phyloP scores from a whole-genome alignment of 441 rosid genomes.

The Croton setiger region DNA sequence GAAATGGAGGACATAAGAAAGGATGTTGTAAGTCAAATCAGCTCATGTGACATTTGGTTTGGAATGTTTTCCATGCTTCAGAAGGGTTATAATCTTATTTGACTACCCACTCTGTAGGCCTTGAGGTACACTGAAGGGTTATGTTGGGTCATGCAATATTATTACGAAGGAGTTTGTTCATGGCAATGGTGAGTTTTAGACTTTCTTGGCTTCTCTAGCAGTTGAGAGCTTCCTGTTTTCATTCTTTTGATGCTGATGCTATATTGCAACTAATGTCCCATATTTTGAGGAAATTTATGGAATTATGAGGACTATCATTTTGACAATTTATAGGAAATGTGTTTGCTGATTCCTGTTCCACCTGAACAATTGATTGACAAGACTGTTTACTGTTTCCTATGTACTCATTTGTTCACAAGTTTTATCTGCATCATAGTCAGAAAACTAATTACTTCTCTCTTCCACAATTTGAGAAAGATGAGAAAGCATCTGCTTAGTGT shows the following conservation, averaged over 20 bases:
- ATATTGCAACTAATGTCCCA: background rate
- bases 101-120: conserved; percentile 45
- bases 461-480: background rate
- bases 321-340: background rate
- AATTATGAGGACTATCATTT: conserved; percentile 2
- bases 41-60: background rate
- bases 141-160: conserved; percentile 97
- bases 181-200: conserved; percentile 86
- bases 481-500: background rate
- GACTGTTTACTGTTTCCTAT: background rate
- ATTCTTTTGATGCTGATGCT: background rate
- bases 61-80: conserved; percentile 8
- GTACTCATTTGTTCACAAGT: background rate
- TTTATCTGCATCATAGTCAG: background rate
- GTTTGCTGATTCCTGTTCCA: background rate
- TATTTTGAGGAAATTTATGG: background rate
- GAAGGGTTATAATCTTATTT: conserved; percentile 24
- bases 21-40: conserved; percentile 72
- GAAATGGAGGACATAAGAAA: conserved; percentile 69
- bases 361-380: background rate
- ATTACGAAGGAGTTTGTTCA: conserved; percentile 95
- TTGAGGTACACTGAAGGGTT: conserved; percentile 86
- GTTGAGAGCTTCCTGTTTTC: background rate
- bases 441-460: background rate
- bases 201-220: conserved; percentile 8